Conservation (phyloP, 305 asterid genomes). For the Nicotiana rustica region DNA sequence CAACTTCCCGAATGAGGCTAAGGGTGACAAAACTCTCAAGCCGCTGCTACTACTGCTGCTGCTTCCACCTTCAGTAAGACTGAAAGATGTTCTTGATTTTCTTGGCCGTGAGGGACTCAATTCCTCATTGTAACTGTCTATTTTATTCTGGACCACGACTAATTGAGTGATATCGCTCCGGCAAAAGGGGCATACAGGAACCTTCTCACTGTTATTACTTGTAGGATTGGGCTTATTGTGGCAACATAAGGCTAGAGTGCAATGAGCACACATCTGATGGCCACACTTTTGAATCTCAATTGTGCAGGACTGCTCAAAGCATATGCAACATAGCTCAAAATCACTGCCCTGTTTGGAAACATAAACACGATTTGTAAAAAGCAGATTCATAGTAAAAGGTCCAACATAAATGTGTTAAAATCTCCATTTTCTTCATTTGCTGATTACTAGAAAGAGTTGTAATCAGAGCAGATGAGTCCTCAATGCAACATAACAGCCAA, state of each 20-base stretch:
- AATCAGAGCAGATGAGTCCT: background rate
- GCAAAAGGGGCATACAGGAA: constrained; percentile 83
- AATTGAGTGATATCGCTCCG: constrained; percentile 68
- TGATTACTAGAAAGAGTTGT: background rate
- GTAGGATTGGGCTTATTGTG: constrained; percentile 67
- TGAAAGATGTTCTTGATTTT: constrained; percentile 53
- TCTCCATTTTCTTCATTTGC: background rate
- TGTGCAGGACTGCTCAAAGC: constrained; percentile 74
- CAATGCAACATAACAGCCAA: background rate
- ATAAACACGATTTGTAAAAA: background rate
- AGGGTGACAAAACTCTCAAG: constrained; percentile 66
- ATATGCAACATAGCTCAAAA: constrained; percentile 74
- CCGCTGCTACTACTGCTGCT: constrained; percentile 51
- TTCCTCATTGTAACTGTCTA: constrained; percentile 49
- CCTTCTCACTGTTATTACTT: constrained; percentile 38
- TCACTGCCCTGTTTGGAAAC: constrained; percentile 55
- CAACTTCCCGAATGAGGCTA: constrained; percentile 66
- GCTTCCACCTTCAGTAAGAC: constrained; percentile 53
- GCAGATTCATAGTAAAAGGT: background rate
- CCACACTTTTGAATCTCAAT: constrained; percentile 79
- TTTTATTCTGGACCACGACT: constrained; percentile 58
- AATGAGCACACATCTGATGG: constrained; percentile 89
- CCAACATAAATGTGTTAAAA: background rate
- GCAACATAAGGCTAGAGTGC: constrained; percentile 77
- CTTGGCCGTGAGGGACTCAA: constrained; percentile 53